These are phyloP conservation scores for Melaleuca quinquenervia DNA, from an alignment of 345 rosid species.

Conservation along the genomic window DNA sequence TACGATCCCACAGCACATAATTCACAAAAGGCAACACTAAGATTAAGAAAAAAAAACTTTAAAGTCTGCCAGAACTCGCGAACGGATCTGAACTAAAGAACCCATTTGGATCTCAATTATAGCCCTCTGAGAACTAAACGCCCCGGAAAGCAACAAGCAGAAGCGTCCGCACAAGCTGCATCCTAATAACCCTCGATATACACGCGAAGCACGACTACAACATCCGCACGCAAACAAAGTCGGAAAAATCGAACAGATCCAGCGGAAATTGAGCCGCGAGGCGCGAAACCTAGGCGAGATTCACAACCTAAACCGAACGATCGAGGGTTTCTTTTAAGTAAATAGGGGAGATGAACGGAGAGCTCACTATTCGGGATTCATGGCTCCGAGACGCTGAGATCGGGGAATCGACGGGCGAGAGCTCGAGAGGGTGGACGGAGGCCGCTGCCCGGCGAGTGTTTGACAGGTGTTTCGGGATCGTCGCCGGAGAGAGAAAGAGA, in stretches of 20 bases:
- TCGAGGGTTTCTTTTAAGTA: not conserved
- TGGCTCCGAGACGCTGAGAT: constrained; percentile 1
- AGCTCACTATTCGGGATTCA: constrained; percentile 66
- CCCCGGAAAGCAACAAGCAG: not conserved
- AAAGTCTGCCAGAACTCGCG: not conserved
- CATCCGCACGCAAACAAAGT: not conserved
- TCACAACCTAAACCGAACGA: not conserved
- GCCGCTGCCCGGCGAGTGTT: not conserved
- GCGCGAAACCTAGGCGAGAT: not conserved
- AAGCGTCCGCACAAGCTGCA: not conserved
- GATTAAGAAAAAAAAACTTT: not conserved
- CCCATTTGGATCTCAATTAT: not conserved
- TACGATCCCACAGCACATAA: not conserved
- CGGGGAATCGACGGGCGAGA: not conserved
- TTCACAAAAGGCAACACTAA: not conserved
- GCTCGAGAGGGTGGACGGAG: not conserved
- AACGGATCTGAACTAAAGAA: not conserved
- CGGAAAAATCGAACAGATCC: not conserved
- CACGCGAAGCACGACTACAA: not conserved
- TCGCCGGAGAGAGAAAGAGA: not conserved
- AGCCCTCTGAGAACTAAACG: not conserved
- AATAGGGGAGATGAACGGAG: not conserved
- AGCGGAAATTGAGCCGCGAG: not conserved
- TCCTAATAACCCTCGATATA: not conserved
- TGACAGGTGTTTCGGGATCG: not conserved